Percentiles rank a stretch among this genome's conserved stretches.
These are phyloP conservation scores for Xylariaceae sp. DNA, from an alignment of 2,329 filamentous ascomycete genomes.

Conservation along the genomic window DNA sequence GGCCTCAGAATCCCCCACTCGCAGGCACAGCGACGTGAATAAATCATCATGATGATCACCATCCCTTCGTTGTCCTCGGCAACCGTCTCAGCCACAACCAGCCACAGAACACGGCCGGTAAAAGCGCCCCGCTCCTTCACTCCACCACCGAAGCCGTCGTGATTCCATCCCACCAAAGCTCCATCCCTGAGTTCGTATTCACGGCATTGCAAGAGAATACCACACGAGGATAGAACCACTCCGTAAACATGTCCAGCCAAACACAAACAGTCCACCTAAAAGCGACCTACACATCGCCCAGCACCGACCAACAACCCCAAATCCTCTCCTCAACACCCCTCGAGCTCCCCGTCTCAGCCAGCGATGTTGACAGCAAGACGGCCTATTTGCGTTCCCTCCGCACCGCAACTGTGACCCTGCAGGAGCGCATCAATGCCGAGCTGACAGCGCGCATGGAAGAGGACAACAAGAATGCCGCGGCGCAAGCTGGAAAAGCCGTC, in stretches of 20 bases:
- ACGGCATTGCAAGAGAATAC: neutral
- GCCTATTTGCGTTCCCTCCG: slow-evolving; percentile 57
- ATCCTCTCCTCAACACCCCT: slow-evolving; percentile 29
- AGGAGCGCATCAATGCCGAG: slow-evolving; percentile 63
- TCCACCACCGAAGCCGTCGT: neutral
- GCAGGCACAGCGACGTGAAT: neutral
- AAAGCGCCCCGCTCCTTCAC: neutral
- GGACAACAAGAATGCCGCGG: slow-evolving; percentile 21
- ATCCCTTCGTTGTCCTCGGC: no score
- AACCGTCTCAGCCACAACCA: neutral
- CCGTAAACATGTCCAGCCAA: neutral
- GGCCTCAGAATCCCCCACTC: no score
- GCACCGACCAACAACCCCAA: slow-evolving; percentile 42
- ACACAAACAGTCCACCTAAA: slow-evolving; percentile 32
- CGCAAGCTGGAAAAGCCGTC: neutral
- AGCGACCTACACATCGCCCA: slow-evolving; percentile 51
- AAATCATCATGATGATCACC: neutral
- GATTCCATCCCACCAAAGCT: neutral
- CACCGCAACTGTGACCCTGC: slow-evolving; percentile 51
- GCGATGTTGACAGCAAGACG: slow-evolving; percentile 39
- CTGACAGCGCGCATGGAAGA: slow-evolving; percentile 70
- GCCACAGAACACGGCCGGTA: neutral
- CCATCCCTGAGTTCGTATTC: neutral
- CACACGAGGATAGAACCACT: neutral
- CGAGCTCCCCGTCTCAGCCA: neutral